phyloP scores from a whole-genome alignment of 257 asterid species.

The Paraleonurus japonicus region DNA sequence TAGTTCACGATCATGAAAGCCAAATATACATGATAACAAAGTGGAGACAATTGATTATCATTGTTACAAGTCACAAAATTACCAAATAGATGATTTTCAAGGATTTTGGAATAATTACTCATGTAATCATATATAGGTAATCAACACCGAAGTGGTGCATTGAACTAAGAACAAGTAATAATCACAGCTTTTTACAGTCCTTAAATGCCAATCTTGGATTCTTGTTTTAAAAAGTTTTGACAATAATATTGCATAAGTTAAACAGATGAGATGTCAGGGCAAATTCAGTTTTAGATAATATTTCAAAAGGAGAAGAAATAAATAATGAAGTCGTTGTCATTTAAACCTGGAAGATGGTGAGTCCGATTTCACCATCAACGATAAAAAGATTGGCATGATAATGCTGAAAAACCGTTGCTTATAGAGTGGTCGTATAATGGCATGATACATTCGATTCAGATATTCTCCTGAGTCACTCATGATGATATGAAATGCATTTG shows the following conservation, averaged over 20 bases:
- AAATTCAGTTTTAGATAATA: neutral
- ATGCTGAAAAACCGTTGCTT: slow-evolving; percentile 82
- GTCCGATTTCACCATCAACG: slow-evolving; percentile 50
- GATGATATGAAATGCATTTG: slow-evolving; percentile 82
- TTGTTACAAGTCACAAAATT: neutral
- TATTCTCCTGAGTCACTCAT: no score
- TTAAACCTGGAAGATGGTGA: slow-evolving; percentile 53
- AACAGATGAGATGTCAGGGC: slow-evolving; percentile 6
- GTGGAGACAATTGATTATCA: neutral
- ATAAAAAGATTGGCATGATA: slow-evolving; percentile 61
- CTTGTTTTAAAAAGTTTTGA: no score
- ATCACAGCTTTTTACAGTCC: slow-evolving; percentile 1
- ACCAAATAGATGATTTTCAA: neutral
- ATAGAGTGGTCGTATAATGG: no score
- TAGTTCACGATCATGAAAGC: neutral
- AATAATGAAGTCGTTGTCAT: neutral
- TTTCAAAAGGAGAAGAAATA: neutral
- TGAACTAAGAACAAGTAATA: neutral
- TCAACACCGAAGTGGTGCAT: neutral
- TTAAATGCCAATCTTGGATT: no score
- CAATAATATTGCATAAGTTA: slow-evolving; percentile 6
- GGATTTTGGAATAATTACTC: no score
- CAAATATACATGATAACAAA: neutral
- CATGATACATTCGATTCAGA: no score
- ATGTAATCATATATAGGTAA: no score